Percentiles rank a stretch among this genome's conserved stretches.
phyloP scores from a whole-genome alignment of 2,329 filamentous ascomycete species.

The Nigrograna mackinnonii region DNA sequence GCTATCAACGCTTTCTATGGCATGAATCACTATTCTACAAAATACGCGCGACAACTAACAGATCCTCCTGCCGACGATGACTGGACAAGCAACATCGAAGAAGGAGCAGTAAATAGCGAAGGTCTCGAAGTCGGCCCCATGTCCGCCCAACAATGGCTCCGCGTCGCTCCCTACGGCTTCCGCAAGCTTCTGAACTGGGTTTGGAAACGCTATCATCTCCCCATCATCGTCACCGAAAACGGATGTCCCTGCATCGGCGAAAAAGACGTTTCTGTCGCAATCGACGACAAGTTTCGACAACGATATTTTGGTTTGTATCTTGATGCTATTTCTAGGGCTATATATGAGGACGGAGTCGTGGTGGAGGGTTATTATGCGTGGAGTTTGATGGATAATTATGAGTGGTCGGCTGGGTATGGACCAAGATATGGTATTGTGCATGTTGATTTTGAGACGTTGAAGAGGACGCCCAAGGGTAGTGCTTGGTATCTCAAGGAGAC shows the following conservation, averaged over 20 bases:
- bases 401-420: neutral
- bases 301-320: constrained; percentile 1
- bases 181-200: constrained; percentile 34
- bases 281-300: constrained; percentile 1
- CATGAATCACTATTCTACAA: constrained; percentile 50
- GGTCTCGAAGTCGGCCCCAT: neutral
- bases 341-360: neutral
- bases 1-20: constrained; percentile 35
- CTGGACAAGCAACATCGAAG: constrained; percentile 45
- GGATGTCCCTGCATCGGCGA: constrained; percentile 32
- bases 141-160: neutral
- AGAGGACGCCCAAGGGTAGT: neutral
- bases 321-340: neutral
- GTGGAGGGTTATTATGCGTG: neutral
- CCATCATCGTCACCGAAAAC: constrained; percentile 50
- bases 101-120: constrained; percentile 34
- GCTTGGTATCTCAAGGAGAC: constrained; percentile 1
- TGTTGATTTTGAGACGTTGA: constrained; percentile 1
- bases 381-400: neutral
- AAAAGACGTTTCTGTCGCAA: neutral
- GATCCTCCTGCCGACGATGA: constrained; percentile 43
- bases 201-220: constrained; percentile 44
- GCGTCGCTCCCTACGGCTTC: neutral
- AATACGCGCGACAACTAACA: constrained; percentile 41
- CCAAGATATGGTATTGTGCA: constrained; percentile 1